Percentiles rank a stretch among this genome's conserved stretches.
phyloP scores from a whole-genome alignment of 23 red algal genomes.

The Gracilaria caudata region DNA sequence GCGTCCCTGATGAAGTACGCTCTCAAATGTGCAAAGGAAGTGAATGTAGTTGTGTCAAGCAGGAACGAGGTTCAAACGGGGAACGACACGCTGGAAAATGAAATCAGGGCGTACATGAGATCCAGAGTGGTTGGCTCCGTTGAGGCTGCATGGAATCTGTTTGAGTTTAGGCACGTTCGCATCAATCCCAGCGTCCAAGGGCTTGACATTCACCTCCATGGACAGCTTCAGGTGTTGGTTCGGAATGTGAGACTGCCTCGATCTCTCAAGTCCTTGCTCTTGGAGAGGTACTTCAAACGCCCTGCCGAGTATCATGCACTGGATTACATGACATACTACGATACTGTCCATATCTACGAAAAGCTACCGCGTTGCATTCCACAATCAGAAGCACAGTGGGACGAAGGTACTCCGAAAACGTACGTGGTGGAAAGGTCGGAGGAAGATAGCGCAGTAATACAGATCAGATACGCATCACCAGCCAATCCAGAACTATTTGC shows the following conservation, averaged over 20 bases:
- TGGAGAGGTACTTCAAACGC: slow-evolving; percentile 2
- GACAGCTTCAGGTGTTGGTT: too few relatives aligned
- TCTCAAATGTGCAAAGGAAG: too few relatives aligned
- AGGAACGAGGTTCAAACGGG: too few relatives aligned
- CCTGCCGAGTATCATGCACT: not conserved
- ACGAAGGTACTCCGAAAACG: not conserved
- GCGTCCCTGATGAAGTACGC: too few relatives aligned
- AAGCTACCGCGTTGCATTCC: not conserved
- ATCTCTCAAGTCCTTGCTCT: not conserved
- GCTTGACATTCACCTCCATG: not conserved
- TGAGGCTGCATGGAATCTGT: slow-evolving; percentile 11
- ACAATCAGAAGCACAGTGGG: not conserved
- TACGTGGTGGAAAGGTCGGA: not conserved
- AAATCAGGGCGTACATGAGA: slow-evolving; percentile 6
- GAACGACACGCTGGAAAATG: not conserved
- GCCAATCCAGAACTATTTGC: slow-evolving; percentile 12
- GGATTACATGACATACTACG: slow-evolving; percentile 8
- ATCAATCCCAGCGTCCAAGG: not conserved
- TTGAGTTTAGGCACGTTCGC: not conserved
- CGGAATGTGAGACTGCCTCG: not conserved
- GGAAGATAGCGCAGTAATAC: not conserved
- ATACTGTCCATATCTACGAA: not conserved
- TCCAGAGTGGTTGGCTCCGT: not conserved
- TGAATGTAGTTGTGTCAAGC: too few relatives aligned
- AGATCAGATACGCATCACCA: not conserved